Evolutionary conservation across 1,284 basidiomycete species (phyloP).

Genomic region (Ustilago trichophora): DNA sequence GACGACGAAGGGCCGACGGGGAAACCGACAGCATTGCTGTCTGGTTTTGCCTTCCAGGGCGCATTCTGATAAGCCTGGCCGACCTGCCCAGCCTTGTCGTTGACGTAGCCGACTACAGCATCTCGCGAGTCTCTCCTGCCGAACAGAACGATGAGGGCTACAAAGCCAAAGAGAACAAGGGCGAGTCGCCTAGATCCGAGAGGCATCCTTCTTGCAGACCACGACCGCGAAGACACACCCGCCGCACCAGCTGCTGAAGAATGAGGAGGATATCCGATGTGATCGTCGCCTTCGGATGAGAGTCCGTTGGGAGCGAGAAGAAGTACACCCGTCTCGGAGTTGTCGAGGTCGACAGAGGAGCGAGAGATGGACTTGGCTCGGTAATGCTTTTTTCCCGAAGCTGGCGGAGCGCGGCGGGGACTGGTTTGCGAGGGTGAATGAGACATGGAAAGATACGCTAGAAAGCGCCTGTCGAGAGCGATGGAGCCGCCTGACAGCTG

Average conservation of each 20-base stretch:
- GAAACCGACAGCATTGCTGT: slow-evolving; percentile 22
- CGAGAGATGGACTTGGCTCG: slow-evolving; percentile 38
- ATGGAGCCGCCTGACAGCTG: slow-evolving; percentile 7
- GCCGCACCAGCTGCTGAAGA: slow-evolving; percentile 8
- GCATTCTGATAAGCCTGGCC: slow-evolving; percentile 31
- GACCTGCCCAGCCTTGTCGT: slow-evolving; percentile 44
- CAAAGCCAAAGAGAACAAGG: slow-evolving; percentile 34
- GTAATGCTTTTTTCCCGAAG: slow-evolving; percentile 36
- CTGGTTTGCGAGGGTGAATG: slow-evolving; percentile 12
- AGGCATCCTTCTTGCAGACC: slow-evolving; percentile 39
- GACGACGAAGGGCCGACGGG: slow-evolving; percentile 4
- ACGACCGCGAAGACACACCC: slow-evolving; percentile 10
- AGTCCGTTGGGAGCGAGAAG: slow-evolving; percentile 32
- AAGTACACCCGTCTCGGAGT: slow-evolving; percentile 37
- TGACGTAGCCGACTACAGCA: slow-evolving; percentile 46
- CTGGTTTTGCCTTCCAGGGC: slow-evolving; percentile 23
- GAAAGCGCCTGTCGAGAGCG: slow-evolving; percentile 2
- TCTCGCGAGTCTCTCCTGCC: slow-evolving; percentile 38
- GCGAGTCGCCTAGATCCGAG: slow-evolving; percentile 37
- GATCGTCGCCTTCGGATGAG: slow-evolving; percentile 22
- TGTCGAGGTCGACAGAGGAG: slow-evolving; percentile 38
- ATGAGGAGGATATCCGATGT: slow-evolving; percentile 19
- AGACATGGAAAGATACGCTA: slow-evolving; percentile 28
- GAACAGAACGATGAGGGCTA: slow-evolving; percentile 38
- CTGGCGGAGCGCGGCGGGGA: slow-evolving; percentile 17